Evolutionary conservation across 371 early-diverging fungal genomes (phyloP).

Genomic region (Dichotomocladium elegans): DNA sequence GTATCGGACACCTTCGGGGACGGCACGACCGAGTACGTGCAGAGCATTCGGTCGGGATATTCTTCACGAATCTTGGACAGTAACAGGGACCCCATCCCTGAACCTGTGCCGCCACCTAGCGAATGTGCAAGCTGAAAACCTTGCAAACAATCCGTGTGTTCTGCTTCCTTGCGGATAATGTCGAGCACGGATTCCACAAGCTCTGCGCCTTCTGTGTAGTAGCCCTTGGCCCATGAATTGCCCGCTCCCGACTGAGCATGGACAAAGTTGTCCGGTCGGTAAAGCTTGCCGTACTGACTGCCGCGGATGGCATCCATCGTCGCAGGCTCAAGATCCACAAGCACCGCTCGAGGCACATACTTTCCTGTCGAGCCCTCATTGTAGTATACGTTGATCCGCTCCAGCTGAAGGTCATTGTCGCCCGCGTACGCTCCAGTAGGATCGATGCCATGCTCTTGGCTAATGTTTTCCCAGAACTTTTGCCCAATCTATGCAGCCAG

Average conservation of each 20-base stretch:
- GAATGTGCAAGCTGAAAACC: conserved; percentile 90
- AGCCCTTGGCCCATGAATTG: conserved; percentile 93
- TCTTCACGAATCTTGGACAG: conserved; percentile 90
- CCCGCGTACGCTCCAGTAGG: conserved; percentile 76
- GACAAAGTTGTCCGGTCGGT: conserved; percentile 87
- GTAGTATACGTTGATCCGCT: conserved; percentile 97
- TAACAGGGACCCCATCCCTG: conserved; percentile 85
- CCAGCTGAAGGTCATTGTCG: conserved; percentile 85
- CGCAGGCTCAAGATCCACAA: conserved; percentile 98
- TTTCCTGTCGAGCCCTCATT: conserved; percentile 86
- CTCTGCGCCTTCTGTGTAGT: conserved; percentile 93
- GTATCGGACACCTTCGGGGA: conserved; percentile 91
- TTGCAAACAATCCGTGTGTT: conserved; percentile 81
- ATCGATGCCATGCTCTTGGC: conserved; percentile 90
- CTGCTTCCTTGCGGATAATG: conserved; percentile 82
- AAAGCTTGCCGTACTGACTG: conserved; percentile 65
- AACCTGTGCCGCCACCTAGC: conserved; percentile 88
- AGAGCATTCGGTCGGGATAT: conserved; percentile 90
- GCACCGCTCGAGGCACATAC: conserved; percentile 93
- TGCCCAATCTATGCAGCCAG: conserved; percentile 59
- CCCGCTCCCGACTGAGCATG: conserved; percentile 89
- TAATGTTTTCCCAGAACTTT: conserved; percentile 95
- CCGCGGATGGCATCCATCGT: conserved; percentile 95
- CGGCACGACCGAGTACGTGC: conserved; percentile 92
- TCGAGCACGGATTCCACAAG: conserved; percentile 81